Evolutionary conservation across 495 filamentous ascomycete genomes (phyloP).

Genomic region (Lasiosphaeris hirsuta): DNA sequence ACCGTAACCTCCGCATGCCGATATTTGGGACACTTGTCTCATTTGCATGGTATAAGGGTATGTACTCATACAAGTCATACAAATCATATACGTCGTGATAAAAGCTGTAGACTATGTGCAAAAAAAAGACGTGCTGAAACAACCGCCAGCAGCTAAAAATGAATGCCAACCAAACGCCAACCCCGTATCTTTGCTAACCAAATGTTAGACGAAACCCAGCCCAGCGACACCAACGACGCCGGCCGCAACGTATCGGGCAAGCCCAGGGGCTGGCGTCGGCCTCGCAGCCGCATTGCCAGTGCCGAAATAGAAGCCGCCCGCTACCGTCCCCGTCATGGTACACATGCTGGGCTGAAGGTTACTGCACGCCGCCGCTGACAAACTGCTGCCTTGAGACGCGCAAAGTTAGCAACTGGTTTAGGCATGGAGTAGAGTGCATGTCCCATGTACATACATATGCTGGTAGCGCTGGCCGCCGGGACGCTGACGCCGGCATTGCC

Average conservation of each 20-base stretch:
- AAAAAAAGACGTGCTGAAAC: too few species aligned
- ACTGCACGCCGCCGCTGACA: constrained; percentile 28
- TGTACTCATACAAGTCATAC: too few species aligned
- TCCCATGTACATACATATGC: constrained; percentile 50
- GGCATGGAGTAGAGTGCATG: neutral
- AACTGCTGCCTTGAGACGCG: constrained; percentile 23
- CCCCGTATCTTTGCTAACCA: neutral
- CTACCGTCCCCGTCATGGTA: constrained; percentile 22
- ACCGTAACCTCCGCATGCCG: too few species aligned
- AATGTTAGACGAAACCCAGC: constrained; percentile 13
- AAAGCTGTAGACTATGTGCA: too few species aligned
- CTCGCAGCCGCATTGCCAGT: constrained; percentile 25
- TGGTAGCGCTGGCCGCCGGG: constrained; percentile 49
- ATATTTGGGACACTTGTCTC: too few species aligned
- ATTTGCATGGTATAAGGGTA: too few species aligned
- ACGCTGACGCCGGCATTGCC: constrained; percentile 31
- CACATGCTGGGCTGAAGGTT: constrained; percentile 27
- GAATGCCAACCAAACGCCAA: neutral
- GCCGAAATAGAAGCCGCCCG: constrained; percentile 29
- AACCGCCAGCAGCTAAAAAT: too few species aligned
- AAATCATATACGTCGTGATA: too few species aligned
- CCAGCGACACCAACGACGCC: constrained; percentile 25
- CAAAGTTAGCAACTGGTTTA: neutral
- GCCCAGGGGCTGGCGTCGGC: constrained; percentile 16
- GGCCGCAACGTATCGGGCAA: constrained; percentile 10